Conservation (phyloP, 495 filamentous ascomycete species). For the Neurospora sp. region DNA sequence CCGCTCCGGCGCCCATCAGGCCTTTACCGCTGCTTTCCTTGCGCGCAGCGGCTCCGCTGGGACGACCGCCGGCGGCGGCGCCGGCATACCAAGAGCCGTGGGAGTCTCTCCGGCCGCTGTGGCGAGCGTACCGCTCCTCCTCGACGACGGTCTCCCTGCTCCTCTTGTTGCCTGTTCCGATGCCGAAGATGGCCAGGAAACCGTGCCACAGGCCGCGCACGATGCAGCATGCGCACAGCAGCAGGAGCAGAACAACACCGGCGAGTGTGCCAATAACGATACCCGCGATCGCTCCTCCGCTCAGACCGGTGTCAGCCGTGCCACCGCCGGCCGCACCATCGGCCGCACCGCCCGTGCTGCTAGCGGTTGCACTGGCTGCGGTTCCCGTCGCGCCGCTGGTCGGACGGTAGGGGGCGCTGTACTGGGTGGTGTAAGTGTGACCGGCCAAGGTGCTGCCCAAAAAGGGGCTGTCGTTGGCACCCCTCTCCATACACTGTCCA, state of each 20-base stretch:
- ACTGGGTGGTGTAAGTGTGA: slow-evolving; percentile 33
- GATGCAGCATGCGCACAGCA: slow-evolving; percentile 68
- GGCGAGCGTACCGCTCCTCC: slow-evolving; percentile 57
- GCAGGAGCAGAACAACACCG: slow-evolving; percentile 60
- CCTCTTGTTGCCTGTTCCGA: slow-evolving; percentile 35
- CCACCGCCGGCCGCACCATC: slow-evolving; percentile 19
- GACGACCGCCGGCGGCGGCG: slow-evolving; percentile 30
- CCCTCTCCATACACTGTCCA: slow-evolving; percentile 33
- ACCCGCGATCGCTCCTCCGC: slow-evolving; percentile 82
- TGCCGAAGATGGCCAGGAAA: slow-evolving; percentile 56
- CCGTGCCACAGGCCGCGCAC: slow-evolving; percentile 54
- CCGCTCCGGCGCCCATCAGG: slow-evolving; percentile 49
- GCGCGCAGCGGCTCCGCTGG: slow-evolving; percentile 41
- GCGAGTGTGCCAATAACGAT: slow-evolving; percentile 82
- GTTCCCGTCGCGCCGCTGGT: slow-evolving; percentile 47
- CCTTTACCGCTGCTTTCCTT: slow-evolving; percentile 45
- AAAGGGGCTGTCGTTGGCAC: slow-evolving; percentile 17
- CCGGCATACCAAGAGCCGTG: slow-evolving; percentile 58
- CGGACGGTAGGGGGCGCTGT: slow-evolving; percentile 54
- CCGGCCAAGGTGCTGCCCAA: slow-evolving; percentile 23
- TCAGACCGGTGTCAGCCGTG: slow-evolving; percentile 46
- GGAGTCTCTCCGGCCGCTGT: slow-evolving; percentile 20
- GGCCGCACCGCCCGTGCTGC: slow-evolving; percentile 32
- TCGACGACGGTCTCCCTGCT: slow-evolving; percentile 49
- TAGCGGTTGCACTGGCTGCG: slow-evolving; percentile 36